Conservation (phyloP, 768 basidiomycete genomes). For the Pilatotrama ljubarskyi region DNA sequence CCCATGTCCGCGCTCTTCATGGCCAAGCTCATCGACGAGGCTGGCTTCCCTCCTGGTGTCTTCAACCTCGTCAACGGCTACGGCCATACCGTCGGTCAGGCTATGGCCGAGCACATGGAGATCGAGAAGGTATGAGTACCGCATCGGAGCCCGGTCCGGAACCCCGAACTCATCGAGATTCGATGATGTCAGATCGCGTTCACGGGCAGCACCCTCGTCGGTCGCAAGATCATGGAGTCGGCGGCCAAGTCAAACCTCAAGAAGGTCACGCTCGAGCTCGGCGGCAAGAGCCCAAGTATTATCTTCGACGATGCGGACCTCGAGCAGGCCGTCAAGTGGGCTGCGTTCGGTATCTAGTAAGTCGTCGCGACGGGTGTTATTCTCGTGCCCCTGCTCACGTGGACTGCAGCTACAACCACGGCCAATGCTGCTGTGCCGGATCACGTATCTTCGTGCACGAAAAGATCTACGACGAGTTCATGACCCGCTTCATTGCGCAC, state of each 20-base stretch:
- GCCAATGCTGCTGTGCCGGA: slow-evolving; percentile 80
- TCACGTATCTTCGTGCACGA: slow-evolving; percentile 83
- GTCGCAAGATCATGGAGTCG: slow-evolving; percentile 63
- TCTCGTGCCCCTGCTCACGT: background rate
- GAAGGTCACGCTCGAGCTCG: slow-evolving; percentile 69
- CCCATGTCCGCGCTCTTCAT: slow-evolving; percentile 54
- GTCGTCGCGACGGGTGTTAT: slow-evolving; percentile 18
- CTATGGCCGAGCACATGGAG: slow-evolving; percentile 53
- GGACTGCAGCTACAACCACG: slow-evolving; percentile 59
- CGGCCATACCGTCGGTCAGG: slow-evolving; percentile 54
- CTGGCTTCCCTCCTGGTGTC: slow-evolving; percentile 64
- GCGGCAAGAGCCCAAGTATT: slow-evolving; percentile 67
- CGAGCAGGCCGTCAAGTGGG: slow-evolving; percentile 58
- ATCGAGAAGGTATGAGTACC: slow-evolving; percentile 49
- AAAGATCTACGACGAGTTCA: slow-evolving; percentile 76
- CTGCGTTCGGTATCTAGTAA: slow-evolving; percentile 59
- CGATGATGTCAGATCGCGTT: slow-evolving; percentile 49
- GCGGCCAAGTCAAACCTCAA: slow-evolving; percentile 65
- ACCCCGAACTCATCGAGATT: background rate
- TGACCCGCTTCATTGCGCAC: slow-evolving; percentile 55
- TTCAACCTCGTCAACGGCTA: slow-evolving; percentile 61
- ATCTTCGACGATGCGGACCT: slow-evolving; percentile 64
- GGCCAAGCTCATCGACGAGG: slow-evolving; percentile 49
- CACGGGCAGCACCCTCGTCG: slow-evolving; percentile 68
- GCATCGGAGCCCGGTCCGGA: background rate